phyloP scores from a whole-genome alignment of 2,329 filamentous ascomycete genomes.

The Arthrobotrys entomopaga region DNA sequence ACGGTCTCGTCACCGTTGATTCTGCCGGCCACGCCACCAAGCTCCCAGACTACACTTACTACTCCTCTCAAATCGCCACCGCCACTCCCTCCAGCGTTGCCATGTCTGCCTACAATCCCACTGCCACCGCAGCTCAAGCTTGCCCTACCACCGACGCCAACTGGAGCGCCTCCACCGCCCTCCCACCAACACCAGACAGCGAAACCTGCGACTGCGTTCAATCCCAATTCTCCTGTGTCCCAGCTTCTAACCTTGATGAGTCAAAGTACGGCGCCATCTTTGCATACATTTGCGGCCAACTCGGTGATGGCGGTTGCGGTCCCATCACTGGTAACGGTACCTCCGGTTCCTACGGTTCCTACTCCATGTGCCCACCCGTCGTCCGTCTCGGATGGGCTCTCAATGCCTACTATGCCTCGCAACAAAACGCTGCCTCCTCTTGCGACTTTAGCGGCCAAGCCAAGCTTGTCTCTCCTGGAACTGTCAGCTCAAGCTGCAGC shows the following conservation, averaged over 20 bases:
- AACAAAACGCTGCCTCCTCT: slow-evolving; percentile 65
- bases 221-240: slow-evolving; percentile 75
- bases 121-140: slow-evolving; percentile 72
- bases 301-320: slow-evolving; percentile 66
- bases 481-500: slow-evolving; percentile 68
- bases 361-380: slow-evolving; percentile 77
- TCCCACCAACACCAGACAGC: slow-evolving; percentile 84
- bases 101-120: slow-evolving; percentile 75
- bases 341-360: slow-evolving; percentile 77
- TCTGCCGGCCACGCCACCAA: slow-evolving; percentile 71
- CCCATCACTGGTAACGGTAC: slow-evolving; percentile 76
- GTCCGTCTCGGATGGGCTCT: slow-evolving; percentile 79
- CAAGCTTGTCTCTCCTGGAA: slow-evolving; percentile 63
- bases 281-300: slow-evolving; percentile 72
- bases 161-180: slow-evolving; percentile 77
- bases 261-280: slow-evolving; percentile 77
- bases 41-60: slow-evolving; percentile 77
- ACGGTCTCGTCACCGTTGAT: slow-evolving; percentile 75
- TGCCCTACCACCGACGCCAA: slow-evolving; percentile 75
- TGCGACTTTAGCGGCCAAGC: slow-evolving; percentile 79
- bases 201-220: slow-evolving; percentile 88
- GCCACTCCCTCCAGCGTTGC: slow-evolving; percentile 74
- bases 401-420: slow-evolving; percentile 75
- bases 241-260: slow-evolving; percentile 69
- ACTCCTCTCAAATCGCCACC: slow-evolving; percentile 75